These are phyloP conservation scores for Chenopodium berlandieri DNA, from an alignment of 148 eudicot genomes.

Conservation along the genomic window DNA sequence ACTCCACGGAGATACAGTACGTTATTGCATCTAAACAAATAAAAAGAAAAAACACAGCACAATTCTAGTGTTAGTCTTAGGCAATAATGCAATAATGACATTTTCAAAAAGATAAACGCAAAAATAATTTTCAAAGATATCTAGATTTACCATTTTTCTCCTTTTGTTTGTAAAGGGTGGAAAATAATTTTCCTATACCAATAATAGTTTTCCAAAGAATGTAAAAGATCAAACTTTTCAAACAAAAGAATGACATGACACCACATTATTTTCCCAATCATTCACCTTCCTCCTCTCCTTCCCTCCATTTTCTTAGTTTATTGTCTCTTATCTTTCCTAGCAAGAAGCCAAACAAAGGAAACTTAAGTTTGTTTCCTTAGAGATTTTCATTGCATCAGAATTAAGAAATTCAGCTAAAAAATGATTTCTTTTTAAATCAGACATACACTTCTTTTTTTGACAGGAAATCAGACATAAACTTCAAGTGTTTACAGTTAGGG, in stretches of 20 bases:
- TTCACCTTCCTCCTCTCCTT: not conserved
- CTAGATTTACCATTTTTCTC: no score
- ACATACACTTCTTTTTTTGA: not conserved
- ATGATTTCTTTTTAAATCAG: not conserved
- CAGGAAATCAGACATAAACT: not conserved
- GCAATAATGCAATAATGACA: no score
- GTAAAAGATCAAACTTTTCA: not conserved
- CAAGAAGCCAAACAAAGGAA: no score
- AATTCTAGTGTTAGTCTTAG: not conserved
- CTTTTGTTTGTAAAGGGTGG: not conserved
- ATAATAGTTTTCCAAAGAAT: not conserved
- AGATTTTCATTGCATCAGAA: no score
- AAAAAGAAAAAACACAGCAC: not conserved
- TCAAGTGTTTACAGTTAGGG: not conserved
- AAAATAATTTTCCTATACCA: no score
- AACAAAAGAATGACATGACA: not conserved
- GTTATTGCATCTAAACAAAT: constrained; percentile 64
- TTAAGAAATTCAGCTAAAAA: no score
- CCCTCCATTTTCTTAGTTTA: not conserved
- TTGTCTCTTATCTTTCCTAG: not conserved
- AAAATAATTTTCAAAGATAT: no score
- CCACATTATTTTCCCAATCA: not conserved
- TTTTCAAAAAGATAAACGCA: not conserved
- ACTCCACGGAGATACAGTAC: constrained; percentile 86
- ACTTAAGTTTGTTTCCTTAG: not conserved